Base-by-base conservation (phyloP, 2,329 filamentous ascomycete species). In the Alternaria sp. region DNA sequence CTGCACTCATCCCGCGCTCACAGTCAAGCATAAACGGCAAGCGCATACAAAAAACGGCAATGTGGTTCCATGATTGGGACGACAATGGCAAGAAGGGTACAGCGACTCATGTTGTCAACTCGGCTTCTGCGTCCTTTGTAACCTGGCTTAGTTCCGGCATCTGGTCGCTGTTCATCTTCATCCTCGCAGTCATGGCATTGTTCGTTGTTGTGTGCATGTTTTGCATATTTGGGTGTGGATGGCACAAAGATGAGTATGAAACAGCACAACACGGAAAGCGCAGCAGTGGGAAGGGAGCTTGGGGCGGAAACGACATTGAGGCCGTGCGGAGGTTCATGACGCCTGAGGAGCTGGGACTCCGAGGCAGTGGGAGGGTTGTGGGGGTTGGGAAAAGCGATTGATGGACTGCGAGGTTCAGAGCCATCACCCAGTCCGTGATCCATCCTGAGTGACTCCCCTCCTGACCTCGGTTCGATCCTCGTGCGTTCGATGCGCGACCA, bases 321-420 rank as follows among this genome's bases (percentile, higher is more conserved):
- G 67, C 63, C 19, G 70, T 61, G 43, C 71, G 67, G 19, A 61
- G 60, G 26, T 76, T 77, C 52, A 63, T 64, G 67, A 76, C 69
- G 32, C 63, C 71, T 9, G 71, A 76, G 26, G 74, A 77, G 57
- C 51, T 77, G 56, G 73, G 72, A 19, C 47, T 76, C n/a, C 59
- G 67, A 53, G 62, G 66, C 28, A 63, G 68, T 25, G 73, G 68
- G 25, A 75, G 56, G 54, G 71, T 77, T 19, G 71, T 77, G 8
- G 76, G 75, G 13, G 66, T 76, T 26, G 75, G 71, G 49, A 79
- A 79, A 65, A 77, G 71, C 65, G 76, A 79, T 71, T 79, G 59
- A 72, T 30, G 6, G 13, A 13, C 13, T 13, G 40, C 28, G 17
- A 15, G 12, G 5, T 36, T 6, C n/a, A 15, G 28, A 36, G 49